These are phyloP conservation scores for Phaeosphaeria sp. DNA, from an alignment of 2,329 filamentous ascomycete genomes.

Conservation along the genomic window DNA sequence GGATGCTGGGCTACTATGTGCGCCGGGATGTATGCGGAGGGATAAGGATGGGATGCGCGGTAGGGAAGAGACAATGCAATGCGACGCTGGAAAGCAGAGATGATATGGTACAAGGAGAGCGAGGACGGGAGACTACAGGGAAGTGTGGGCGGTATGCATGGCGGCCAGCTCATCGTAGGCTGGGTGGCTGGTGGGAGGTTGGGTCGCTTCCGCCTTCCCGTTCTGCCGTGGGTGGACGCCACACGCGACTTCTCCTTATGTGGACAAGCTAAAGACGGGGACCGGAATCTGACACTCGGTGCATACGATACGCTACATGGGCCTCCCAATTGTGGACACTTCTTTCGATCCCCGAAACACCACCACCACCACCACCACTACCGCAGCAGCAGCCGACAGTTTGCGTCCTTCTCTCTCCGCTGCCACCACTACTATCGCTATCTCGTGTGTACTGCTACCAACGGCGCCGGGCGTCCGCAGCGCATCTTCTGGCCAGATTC, in stretches of 20 bases:
- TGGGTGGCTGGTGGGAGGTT: slow-evolving; percentile 14
- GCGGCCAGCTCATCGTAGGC: slow-evolving; percentile 24
- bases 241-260: background rate
- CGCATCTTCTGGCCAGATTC: background rate
- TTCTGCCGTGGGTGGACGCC: background rate
- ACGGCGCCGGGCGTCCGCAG: background rate
- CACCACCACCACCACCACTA: background rate
- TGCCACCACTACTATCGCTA: background rate
- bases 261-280: background rate
- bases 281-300: background rate
- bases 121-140: slow-evolving; percentile 12
- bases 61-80: slow-evolving; percentile 10
- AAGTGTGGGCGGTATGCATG: slow-evolving; percentile 17
- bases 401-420: background rate
- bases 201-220: slow-evolving; percentile 8
- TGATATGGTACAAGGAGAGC: slow-evolving; percentile 26
- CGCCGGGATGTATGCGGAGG: slow-evolving; percentile 5
- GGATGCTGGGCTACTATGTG: slow-evolving; percentile 8
- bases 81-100: slow-evolving; percentile 7
- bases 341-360: background rate
- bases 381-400: background rate
- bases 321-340: background rate
- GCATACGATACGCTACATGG: background rate
- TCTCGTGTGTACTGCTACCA: background rate
- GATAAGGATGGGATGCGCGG: slow-evolving; percentile 3